Conservation (phyloP, 345 rosid genomes). For the Aquilaria yunnanensis region DNA sequence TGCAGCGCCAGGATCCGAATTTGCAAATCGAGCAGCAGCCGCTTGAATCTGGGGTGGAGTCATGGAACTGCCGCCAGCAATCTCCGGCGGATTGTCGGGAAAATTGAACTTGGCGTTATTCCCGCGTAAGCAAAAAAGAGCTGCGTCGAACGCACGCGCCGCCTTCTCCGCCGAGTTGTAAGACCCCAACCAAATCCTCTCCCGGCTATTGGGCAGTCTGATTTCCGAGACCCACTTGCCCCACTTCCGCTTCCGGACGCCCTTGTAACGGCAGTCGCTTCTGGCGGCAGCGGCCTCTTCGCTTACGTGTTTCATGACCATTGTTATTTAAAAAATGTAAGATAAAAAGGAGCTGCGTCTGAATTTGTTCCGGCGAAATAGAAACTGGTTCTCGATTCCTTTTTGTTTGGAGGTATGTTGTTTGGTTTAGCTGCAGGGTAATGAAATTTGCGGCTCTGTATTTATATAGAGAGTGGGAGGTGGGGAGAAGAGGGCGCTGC, state of each 20-base stretch:
- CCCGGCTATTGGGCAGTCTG: slow-evolving; percentile 50
- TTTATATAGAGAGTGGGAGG: background rate
- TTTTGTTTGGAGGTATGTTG: background rate
- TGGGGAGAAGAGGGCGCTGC: background rate
- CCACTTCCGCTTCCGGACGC: slow-evolving; percentile 64
- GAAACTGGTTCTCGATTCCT: too few relatives aligned
- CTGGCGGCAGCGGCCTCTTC: slow-evolving; percentile 15
- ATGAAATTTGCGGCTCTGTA: slow-evolving; percentile 9
- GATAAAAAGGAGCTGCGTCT: background rate
- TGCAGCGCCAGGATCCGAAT: slow-evolving; percentile 15
- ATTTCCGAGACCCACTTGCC: slow-evolving; percentile 65
- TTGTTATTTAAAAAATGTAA: background rate
- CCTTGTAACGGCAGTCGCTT: slow-evolving; percentile 30
- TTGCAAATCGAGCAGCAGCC: slow-evolving; percentile 56
- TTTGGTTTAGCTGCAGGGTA: background rate
- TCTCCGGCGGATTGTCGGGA: slow-evolving; percentile 61
- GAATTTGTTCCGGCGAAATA: too few relatives aligned
- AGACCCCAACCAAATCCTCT: slow-evolving; percentile 62
- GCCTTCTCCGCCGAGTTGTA: slow-evolving; percentile 71
- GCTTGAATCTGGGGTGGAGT: slow-evolving; percentile 49
- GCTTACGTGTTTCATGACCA: slow-evolving; percentile 18
- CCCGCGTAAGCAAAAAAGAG: slow-evolving; percentile 73
- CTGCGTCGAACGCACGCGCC: slow-evolving; percentile 86
- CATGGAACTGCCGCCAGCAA: slow-evolving; percentile 41
- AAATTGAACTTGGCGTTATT: slow-evolving; percentile 53